These are phyloP conservation scores for Penicillium sp. DNA, from an alignment of 2,329 filamentous ascomycete genomes.

Conservation along the genomic window DNA sequence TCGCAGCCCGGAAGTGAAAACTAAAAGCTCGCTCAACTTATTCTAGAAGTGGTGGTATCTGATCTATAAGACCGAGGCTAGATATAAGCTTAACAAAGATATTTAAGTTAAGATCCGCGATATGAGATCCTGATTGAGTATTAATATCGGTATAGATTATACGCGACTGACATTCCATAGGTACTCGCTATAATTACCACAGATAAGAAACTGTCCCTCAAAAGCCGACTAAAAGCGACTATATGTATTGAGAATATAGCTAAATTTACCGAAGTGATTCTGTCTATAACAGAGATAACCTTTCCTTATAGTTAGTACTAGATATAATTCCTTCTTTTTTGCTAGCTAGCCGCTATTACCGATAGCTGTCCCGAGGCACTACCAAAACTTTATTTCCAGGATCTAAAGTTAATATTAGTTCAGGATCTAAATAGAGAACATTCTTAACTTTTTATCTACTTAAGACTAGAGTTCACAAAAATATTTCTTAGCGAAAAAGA, in stretches of 20 bases:
- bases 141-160: too few species aligned
- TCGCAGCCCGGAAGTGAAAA: conserved; percentile 14
- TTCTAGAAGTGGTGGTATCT: conserved; percentile 34
- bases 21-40: conserved; percentile 23
- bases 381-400: conserved; percentile 30
- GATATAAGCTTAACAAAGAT: conserved; percentile 22
- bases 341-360: conserved; percentile 34
- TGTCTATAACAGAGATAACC: conserved; percentile 36
- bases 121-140: too few species aligned
- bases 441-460: conserved; percentile 29
- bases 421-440: conserved; percentile 26
- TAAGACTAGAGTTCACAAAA: conserved; percentile 31
- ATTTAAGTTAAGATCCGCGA: conserved; percentile 24
- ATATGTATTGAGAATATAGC: conserved; percentile 40
- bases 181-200: conserved; percentile 30
- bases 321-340: conserved; percentile 30
- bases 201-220: conserved; percentile 29
- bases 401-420: conserved; percentile 33
- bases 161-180: conserved; percentile 25
- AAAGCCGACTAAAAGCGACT: conserved; percentile 27
- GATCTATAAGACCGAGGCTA: conserved; percentile 24
- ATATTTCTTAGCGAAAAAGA: conserved; percentile 29
- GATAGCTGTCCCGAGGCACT: conserved; percentile 25
- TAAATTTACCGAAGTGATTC: conserved; percentile 34
- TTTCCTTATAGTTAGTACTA: conserved; percentile 33